Evolutionary conservation across 163 green algal species (phyloP).

Genomic region (Scenedesmus sp.): DNA sequence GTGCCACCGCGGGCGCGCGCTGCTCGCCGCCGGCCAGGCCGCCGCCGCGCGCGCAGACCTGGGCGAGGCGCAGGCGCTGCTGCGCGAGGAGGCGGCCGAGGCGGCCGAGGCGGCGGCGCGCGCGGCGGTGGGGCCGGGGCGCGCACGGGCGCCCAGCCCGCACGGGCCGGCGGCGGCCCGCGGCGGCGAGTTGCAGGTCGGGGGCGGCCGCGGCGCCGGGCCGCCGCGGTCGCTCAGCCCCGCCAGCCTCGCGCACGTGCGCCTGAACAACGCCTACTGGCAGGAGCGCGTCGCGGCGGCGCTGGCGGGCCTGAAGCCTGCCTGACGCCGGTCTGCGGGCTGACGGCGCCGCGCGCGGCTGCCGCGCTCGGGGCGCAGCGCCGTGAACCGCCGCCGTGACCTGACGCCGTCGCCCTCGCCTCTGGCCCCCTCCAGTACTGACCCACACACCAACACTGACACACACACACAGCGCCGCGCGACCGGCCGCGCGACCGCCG

Average conservation of each 20-base stretch:
- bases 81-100: conserved; percentile 4
- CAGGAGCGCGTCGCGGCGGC: conserved; percentile 14
- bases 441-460: too few relatives aligned
- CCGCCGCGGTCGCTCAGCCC: conserved; percentile 27
- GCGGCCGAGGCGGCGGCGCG: conserved; percentile 7
- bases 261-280: conserved; percentile 33
- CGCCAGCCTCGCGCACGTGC: conserved; percentile 1
- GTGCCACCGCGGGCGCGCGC: conserved; percentile 15
- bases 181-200: too few relatives aligned
- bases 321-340: too few relatives aligned
- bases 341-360: too few relatives aligned
- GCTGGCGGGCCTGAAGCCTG: background rate
- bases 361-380: too few relatives aligned
- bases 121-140: background rate
- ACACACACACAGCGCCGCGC: too few relatives aligned
- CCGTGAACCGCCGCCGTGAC: too few relatives aligned
- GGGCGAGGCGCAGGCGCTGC: background rate
- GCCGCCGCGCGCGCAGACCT: conserved; percentile 9
- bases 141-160: conserved; percentile 1
- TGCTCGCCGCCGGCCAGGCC: conserved; percentile 18
- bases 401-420: too few relatives aligned
- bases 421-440: too few relatives aligned
- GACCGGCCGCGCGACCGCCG: too few relatives aligned
- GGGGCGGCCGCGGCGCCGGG: background rate
- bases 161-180: too few relatives aligned